phyloP scores from a whole-genome alignment of 345 rosid species.

The Moricandia moricandioides region DNA sequence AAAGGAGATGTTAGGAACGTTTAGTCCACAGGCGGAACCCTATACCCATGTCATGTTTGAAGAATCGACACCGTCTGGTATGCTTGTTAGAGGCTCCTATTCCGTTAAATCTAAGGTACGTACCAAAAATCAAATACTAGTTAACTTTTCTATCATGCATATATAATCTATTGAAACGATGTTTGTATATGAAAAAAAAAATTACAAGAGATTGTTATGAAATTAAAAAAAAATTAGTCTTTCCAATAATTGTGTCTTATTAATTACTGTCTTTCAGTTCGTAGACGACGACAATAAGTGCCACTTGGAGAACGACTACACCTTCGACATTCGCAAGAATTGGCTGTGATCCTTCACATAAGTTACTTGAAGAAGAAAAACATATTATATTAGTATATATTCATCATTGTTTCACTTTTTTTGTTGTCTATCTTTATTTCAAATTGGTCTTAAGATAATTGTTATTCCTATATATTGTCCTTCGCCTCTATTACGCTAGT shows the following conservation, averaged over 20 bases:
- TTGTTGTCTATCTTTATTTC: not conserved
- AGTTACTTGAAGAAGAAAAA: constrained; percentile 5
- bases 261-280: constrained; percentile 45
- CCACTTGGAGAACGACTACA: constrained; percentile 75
- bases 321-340: constrained; percentile 66
- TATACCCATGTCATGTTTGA: constrained; percentile 70
- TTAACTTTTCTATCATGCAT: no score
- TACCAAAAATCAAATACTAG: constrained; percentile 8
- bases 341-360: constrained; percentile 39
- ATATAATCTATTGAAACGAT: no score
- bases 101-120: constrained; percentile 81
- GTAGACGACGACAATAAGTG: constrained; percentile 72
- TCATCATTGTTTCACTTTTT: not conserved
- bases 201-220: not conserved
- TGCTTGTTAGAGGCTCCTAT: constrained; percentile 80
- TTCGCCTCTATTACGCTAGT: no score
- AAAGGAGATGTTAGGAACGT: constrained; percentile 92
- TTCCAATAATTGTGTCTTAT: not conserved
- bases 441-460: not conserved
- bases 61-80: constrained; percentile 84
- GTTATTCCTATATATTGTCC: not conserved
- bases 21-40: constrained; percentile 80
- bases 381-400: not conserved
- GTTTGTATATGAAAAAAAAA: no score
- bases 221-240: not conserved